Evolutionary conservation across 257 asterid genomes (phyloP).

Genomic region (Solanum corneliomulleri): DNA sequence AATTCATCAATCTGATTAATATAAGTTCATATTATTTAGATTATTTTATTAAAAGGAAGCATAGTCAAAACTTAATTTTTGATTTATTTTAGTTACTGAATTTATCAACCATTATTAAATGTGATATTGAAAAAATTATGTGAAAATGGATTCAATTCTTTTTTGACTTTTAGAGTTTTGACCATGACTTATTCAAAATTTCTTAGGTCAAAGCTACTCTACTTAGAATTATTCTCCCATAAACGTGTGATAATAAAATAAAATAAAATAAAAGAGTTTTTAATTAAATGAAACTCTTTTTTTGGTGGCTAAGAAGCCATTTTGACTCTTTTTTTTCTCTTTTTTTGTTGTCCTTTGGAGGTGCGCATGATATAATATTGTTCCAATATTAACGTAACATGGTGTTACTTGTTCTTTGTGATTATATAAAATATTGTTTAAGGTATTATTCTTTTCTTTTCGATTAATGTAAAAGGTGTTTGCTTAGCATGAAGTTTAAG

Average conservation of each 20-base stretch:
- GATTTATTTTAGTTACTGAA: background rate
- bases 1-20: background rate
- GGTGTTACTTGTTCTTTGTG: background rate
- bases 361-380: background rate
- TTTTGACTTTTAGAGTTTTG: background rate
- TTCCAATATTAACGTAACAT: background rate
- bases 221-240: background rate
- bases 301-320: background rate
- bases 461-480: background rate
- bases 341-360: background rate
- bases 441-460: background rate
- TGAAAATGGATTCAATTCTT: background rate
- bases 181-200: background rate
- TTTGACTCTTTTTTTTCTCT: background rate
- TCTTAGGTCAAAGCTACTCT: background rate
- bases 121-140: background rate
- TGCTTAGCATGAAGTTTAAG: background rate
- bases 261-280: background rate
- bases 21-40: fast-evolving
- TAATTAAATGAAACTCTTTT: background rate
- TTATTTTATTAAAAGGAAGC: background rate
- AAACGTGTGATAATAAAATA: background rate
- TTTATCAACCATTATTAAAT: background rate
- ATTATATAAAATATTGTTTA: background rate
- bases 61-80: background rate